Evolutionary conservation across 2,329 filamentous ascomycete genomes (phyloP), one percentile per base, ranked within the genome.

Genomic region (Fulvia fulva): DNA sequence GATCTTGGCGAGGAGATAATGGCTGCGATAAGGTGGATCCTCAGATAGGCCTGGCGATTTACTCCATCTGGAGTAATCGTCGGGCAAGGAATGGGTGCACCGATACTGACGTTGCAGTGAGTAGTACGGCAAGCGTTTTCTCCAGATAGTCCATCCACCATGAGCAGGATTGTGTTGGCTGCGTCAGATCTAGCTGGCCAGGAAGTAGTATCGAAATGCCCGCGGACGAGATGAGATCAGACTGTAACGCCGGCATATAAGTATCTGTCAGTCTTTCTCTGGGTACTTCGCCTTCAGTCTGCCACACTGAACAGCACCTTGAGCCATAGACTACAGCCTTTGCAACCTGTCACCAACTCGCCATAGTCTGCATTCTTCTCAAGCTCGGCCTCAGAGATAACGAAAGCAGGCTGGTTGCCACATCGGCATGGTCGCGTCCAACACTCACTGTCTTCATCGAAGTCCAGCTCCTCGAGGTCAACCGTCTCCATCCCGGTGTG

Each of bases 321-420:
- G 60, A 86, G 75, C 80, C 82, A 86, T 58, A 87, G 75, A 76
- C 84, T 87, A 71, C 84, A 87, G 34, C 84, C 84, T 57, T 76
- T 75, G 74, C 84, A 87, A 2, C 83, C 83, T 19, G 84, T 77
- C 47, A 84, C 73, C 59, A 87, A 75, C 72, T 87, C 84, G 23
- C 78, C 81, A 62, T 78, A 76, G 51, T 76, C 74, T 34, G 73
- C 75, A 65, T 82, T 80, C 59, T 70, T 69, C 58, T 79, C 79
- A 28, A 87, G 67, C 66, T 86, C 82, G 3, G 71, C 64, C 67
- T 86, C 84, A 0, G 73, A 75, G 6, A 87, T 76, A 21, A 78
- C 55, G 63, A 84, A 87, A 0, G 82, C 84, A 25, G 71, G 73
- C 28, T 79, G 76, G 60, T 81, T 79, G n/a, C 84, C 84, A 70